Conservation (phyloP, 2,329 filamentous ascomycete genomes). For the Fusarium haematococcum region DNA sequence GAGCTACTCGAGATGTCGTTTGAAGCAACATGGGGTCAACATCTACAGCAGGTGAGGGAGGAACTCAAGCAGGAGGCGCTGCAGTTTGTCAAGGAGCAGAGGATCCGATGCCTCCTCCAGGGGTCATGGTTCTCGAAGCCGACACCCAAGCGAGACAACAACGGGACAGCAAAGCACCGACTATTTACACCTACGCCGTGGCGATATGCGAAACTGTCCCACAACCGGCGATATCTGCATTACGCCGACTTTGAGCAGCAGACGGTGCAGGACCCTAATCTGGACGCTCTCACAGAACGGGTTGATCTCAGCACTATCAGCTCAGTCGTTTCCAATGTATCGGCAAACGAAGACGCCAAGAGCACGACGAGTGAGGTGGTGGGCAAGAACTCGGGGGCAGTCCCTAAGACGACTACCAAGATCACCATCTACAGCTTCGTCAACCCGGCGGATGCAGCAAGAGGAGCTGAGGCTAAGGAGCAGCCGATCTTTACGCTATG, state of each 20-base stretch:
- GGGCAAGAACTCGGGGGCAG: constrained; percentile 50
- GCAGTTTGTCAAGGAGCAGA: constrained; percentile 97
- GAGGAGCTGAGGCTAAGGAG: constrained; percentile 64
- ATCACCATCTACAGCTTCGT: constrained; percentile 89
- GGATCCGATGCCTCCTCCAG: constrained; percentile 87
- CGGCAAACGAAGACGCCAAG: constrained; percentile 67
- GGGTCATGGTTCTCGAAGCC: constrained; percentile 86
- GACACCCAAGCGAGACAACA: constrained; percentile 53
- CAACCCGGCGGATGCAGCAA: constrained; percentile 53
- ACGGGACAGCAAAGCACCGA: constrained; percentile 49
- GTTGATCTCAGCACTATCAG: constrained; percentile 90
- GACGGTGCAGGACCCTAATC: constrained; percentile 71
- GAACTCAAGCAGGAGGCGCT: constrained; percentile 91
- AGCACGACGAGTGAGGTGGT: constrained; percentile 59
- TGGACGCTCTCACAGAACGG: constrained; percentile 82
- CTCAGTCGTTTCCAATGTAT: constrained; percentile 94
- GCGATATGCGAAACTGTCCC: constrained; percentile 88
- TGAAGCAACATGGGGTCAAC: constrained; percentile 93
- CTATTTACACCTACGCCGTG: constrained; percentile 69
- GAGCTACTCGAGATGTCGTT: constrained; percentile 90
- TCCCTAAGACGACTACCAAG: constrained; percentile 74
- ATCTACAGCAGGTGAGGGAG: constrained; percentile 89
- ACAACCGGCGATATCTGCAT: constrained; percentile 90
- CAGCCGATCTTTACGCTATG: constrained; percentile 83
- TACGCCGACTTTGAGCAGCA: constrained; percentile 85